phyloP scores from a whole-genome alignment of 179 eudicot genomes.

The Beta lomatogona region DNA sequence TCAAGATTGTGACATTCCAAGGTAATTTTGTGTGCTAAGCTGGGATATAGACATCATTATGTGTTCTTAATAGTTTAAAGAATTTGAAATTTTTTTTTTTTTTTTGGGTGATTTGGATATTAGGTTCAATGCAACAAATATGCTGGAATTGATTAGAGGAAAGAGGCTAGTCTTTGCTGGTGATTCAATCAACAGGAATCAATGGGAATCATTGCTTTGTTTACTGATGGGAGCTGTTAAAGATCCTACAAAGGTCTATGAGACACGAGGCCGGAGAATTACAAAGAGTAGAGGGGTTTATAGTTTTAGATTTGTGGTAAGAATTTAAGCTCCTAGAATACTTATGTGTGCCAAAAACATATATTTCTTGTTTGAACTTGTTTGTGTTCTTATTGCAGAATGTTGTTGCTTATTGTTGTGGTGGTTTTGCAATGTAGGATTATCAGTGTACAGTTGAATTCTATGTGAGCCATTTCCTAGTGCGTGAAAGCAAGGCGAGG shows the following conservation, averaged over 20 bases:
- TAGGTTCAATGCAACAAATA: conserved; percentile 82
- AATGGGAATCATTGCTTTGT: conserved; percentile 98
- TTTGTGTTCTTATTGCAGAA: not conserved
- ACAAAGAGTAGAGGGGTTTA: conserved; percentile 78
- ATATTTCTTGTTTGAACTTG: not conserved
- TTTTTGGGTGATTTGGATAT: conserved; percentile 7
- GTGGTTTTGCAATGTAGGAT: conserved; percentile 51
- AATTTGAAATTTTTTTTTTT: not conserved
- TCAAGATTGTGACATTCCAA: conserved; percentile 76
- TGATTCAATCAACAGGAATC: conserved; percentile 92
- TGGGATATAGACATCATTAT: not conserved
- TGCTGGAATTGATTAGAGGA: conserved; percentile 84
- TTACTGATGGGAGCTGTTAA: conserved; percentile 72
- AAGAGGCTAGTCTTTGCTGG: conserved; percentile 93
- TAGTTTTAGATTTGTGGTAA: conserved; percentile 83
- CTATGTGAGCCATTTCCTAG: conserved; percentile 86
- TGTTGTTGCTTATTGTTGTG: conserved; percentile 16
- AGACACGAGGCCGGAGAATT: conserved; percentile 78
- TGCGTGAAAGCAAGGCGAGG: conserved; percentile 87
- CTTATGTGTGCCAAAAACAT: not conserved
- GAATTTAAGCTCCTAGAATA: not conserved
- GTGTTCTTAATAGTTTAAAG: not conserved
- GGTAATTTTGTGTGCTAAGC: conserved; percentile 34
- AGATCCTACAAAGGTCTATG: conserved; percentile 82
- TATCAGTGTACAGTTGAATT: conserved; percentile 86